These are phyloP conservation scores for Penicillium arizonense DNA, from an alignment of 495 filamentous ascomycete species.

Conservation along the genomic window DNA sequence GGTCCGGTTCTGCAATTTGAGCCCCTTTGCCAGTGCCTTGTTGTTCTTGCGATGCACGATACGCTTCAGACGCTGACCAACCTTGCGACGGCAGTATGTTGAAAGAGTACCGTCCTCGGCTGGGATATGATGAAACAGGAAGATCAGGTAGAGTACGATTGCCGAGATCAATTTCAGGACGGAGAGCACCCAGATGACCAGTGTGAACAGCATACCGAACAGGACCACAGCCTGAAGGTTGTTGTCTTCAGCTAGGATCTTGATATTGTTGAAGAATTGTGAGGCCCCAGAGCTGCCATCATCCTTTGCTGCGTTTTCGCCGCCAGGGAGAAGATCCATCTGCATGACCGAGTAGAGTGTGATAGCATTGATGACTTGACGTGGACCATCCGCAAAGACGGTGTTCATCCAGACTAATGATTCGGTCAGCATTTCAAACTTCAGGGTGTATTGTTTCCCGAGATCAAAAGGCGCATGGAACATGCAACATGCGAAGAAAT, in stretches of 20 bases:
- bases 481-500: no score
- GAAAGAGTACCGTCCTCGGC: slow-evolving; percentile 71
- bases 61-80: slow-evolving; percentile 73
- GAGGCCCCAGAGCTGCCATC: slow-evolving; percentile 49
- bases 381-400: slow-evolving; percentile 84
- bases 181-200: slow-evolving; percentile 85
- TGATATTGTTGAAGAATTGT: slow-evolving; percentile 75
- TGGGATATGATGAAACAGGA: slow-evolving; percentile 88
- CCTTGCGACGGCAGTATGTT: slow-evolving; percentile 85
- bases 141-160: slow-evolving; percentile 74
- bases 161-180: slow-evolving; percentile 72
- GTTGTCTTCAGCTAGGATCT: slow-evolving; percentile 65
- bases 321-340: slow-evolving; percentile 63
- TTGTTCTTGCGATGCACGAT: slow-evolving; percentile 82
- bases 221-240: slow-evolving; percentile 76
- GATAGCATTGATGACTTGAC: slow-evolving; percentile 83
- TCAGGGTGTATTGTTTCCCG: no score
- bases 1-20: slow-evolving; percentile 56
- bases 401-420: slow-evolving; percentile 77
- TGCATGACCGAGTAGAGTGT: slow-evolving; percentile 79
- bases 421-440: slow-evolving; percentile 11
- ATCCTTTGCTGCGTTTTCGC: slow-evolving; percentile 47
- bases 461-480: no score
- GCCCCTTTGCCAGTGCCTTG: slow-evolving; percentile 78
- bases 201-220: slow-evolving; percentile 85